A percentile compares a stretch with the other conserved stretches of the same genome.
phyloP scores from a whole-genome alignment of 2,329 filamentous ascomycete genomes.

The Aureobasidium vineae region DNA sequence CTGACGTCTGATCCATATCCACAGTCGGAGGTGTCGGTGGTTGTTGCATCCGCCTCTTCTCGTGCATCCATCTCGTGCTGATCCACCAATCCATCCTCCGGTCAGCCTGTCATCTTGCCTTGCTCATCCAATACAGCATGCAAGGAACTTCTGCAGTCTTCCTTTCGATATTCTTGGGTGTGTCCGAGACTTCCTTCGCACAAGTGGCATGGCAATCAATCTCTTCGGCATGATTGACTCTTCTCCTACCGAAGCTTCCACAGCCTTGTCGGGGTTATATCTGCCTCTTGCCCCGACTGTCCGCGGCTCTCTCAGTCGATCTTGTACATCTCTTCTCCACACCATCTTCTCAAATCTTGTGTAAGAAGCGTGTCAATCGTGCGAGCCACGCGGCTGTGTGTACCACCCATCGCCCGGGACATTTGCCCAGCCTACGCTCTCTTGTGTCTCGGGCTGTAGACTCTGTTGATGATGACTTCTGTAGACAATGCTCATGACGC shows the following conservation, averaged over 20 bases:
- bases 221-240: background rate
- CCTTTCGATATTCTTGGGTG: background rate
- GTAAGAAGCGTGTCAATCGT: constrained; percentile 16
- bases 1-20: background rate
- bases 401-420: background rate
- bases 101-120: constrained; percentile 13
- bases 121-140: constrained; percentile 1
- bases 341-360: constrained; percentile 14
- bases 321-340: background rate
- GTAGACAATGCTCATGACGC: background rate
- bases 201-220: background rate
- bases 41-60: background rate
- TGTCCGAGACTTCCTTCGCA: background rate
- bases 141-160: background rate
- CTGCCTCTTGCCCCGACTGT: background rate
- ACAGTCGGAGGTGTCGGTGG: constrained; percentile 14
- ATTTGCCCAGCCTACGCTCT: background rate
- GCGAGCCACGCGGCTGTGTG: constrained; percentile 20
- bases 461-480: background rate
- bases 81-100: background rate
- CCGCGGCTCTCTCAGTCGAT: constrained; percentile 7
- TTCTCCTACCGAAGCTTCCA: background rate
- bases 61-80: constrained; percentile 11
- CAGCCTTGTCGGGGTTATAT: constrained; percentile 1
- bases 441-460: constrained; percentile 1